Base-by-base conservation (phyloP, 2,329 filamentous ascomycete genomes). In the Hirsutella minnesotensis region DNA sequence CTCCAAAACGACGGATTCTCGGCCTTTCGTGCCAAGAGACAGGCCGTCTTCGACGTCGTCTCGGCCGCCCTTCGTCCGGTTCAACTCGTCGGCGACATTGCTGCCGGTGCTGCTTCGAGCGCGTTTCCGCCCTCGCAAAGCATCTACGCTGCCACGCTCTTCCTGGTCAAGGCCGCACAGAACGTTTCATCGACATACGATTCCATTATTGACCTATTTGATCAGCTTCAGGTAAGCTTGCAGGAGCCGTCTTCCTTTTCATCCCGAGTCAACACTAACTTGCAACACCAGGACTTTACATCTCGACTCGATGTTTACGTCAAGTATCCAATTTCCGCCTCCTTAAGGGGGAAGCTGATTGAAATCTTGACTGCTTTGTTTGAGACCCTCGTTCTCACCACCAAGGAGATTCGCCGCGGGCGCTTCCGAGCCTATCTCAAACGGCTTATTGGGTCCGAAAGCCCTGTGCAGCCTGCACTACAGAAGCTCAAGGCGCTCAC, bases 171-270 rank as follows among this genome's bases (percentile, higher is more conserved):
- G 29, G 66, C 67, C 9, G 69, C 67, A 2, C 61, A 62, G 18
- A 62, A 68, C 40, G 68, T 70, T 15, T 68, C 65, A 1, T 51
- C 61, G 1, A 58, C 59, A 8, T 71, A 72, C 39, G 65, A 72
- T 49, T 59, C 60, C 5, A 70, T 72, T 7, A 49, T 65, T 3
- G 65, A 66, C 38, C 50, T 72, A 20, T 66, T 72, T 50, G 58
- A 59, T 10, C 59, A 61, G 27, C 50, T 70, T 10, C 58, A 65
- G 48, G 61, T 61, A 44, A 45, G 51, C 40, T 19, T 3, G 39
- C 39, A 41, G 21, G 1, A 15, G 12, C 3, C 8, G 24, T 18
- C 41, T 8, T 13, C 19, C 9, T 20, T 19, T 20, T 3, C 10
- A 35, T 38, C 9, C 41, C 12, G n/a, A 22, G 15, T 10, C 22